phyloP scores from a whole-genome alignment of 1,139 yeast species.

The Wickerhamomyces sp. region DNA sequence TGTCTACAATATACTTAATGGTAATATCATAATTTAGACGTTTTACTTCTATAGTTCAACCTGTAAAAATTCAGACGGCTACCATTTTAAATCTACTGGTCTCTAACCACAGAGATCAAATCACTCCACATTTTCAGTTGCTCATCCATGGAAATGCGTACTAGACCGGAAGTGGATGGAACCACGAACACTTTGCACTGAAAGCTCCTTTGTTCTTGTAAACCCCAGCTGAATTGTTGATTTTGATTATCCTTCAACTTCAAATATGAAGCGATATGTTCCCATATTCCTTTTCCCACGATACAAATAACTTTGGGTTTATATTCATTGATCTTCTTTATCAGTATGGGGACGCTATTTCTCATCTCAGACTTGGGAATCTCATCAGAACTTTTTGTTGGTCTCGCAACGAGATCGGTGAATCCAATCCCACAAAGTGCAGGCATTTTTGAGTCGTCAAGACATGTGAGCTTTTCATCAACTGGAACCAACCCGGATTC shows the following conservation, averaged over 20 bases:
- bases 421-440: conserved; percentile 53
- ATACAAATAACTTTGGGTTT: conserved; percentile 46
- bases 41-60: too few relatives aligned
- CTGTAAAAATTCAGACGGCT: too few relatives aligned
- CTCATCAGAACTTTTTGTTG: conserved; percentile 58
- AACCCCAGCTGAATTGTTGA: conserved; percentile 45
- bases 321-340: conserved; percentile 37
- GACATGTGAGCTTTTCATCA: conserved; percentile 25
- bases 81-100: too few relatives aligned
- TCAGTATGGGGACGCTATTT: conserved; percentile 48
- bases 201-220: conserved; percentile 29
- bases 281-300: conserved; percentile 83
- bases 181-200: conserved; percentile 44
- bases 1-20: too few relatives aligned
- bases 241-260: conserved; percentile 26
- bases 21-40: too few relatives aligned
- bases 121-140: conserved; percentile 47
- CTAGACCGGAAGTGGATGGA: conserved; percentile 78
- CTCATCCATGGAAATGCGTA: conserved; percentile 42
- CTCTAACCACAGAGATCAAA: conserved; percentile 24
- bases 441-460: conserved; percentile 40
- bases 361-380: conserved; percentile 48
- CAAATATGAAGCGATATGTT: conserved; percentile 34
- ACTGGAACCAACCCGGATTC: conserved; percentile 49
- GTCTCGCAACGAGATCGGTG: conserved; percentile 64